Evolutionary conservation across 2,329 filamentous ascomycete species (phyloP).

Genomic region (Paraphoma sp.): DNA sequence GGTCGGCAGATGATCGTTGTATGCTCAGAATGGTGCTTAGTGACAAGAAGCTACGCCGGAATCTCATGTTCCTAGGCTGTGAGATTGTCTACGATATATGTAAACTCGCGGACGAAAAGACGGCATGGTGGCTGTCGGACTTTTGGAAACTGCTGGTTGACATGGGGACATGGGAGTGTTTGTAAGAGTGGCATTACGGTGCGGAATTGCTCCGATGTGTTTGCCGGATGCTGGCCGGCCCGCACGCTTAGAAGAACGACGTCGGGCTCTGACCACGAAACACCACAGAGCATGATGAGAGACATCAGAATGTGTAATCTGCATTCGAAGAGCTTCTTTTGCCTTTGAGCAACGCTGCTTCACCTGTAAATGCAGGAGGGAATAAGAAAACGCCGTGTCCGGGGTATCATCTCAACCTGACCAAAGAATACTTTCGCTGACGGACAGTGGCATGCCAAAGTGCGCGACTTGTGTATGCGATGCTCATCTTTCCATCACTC

Average conservation of each 20-base stretch:
- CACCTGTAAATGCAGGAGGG: no score
- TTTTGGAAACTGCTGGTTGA: slow-evolving; percentile 6
- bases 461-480: background rate
- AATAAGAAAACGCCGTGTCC: background rate
- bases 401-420: background rate
- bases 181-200: slow-evolving; percentile 19
- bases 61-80: slow-evolving; percentile 21
- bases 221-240: background rate
- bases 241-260: no score
- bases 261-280: no score
- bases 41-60: slow-evolving; percentile 15
- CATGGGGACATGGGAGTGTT: slow-evolving; percentile 5
- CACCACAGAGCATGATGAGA: background rate
- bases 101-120: background rate
- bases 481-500: background rate
- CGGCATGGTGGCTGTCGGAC: slow-evolving; percentile 15
- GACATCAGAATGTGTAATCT: background rate
- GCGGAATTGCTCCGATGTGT: slow-evolving; percentile 30
- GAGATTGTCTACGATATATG: background rate
- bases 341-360: background rate
- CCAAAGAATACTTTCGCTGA: background rate
- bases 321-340: background rate
- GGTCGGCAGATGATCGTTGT: slow-evolving; percentile 15
- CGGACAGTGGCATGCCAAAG: background rate
- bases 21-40: slow-evolving; percentile 16